These are phyloP conservation scores for Pythium rishiriense DNA, from an alignment of 352 stramenopile species.

Conservation along the genomic window DNA sequence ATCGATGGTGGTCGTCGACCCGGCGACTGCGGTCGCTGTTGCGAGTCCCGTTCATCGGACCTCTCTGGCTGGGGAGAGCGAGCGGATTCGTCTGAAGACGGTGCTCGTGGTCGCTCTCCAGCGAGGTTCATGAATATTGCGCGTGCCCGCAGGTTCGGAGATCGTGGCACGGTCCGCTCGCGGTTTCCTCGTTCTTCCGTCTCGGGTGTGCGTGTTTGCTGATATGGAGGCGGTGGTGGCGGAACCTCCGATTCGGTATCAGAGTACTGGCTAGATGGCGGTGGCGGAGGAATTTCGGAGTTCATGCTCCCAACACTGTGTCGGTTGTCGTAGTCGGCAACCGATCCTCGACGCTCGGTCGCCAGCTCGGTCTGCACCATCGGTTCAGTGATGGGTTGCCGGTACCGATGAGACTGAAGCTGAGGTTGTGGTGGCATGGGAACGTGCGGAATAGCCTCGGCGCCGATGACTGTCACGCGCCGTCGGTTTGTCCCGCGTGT, in stretches of 20 bases:
- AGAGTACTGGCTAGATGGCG: not conserved
- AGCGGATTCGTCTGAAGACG: not conserved
- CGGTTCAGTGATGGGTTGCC: not conserved
- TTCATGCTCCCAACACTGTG: not conserved
- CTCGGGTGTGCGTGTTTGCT: not conserved
- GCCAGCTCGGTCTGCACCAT: not conserved
- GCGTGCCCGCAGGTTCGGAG: not conserved
- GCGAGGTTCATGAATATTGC: not conserved
- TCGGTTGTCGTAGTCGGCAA: not conserved
- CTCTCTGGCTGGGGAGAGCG: not conserved
- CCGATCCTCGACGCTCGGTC: not conserved
- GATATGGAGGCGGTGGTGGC: not conserved
- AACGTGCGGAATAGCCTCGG: not conserved
- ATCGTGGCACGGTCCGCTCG: not conserved
- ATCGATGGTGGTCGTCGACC: not conserved
- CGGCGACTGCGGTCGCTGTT: not conserved
- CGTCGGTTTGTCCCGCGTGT: not conserved
- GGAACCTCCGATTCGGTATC: not conserved
- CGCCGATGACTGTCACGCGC: slow-evolving; percentile 22
- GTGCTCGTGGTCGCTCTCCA: not conserved
- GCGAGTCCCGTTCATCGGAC: not conserved
- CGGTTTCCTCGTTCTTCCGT: not conserved
- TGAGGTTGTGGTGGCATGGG: slow-evolving; percentile 9
- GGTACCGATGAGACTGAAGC: slow-evolving; percentile 1
- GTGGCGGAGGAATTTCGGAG: not conserved